Evolutionary conservation across 2,329 filamentous ascomycete species (phyloP).

Genomic region (Sclerotinia glacialis): DNA sequence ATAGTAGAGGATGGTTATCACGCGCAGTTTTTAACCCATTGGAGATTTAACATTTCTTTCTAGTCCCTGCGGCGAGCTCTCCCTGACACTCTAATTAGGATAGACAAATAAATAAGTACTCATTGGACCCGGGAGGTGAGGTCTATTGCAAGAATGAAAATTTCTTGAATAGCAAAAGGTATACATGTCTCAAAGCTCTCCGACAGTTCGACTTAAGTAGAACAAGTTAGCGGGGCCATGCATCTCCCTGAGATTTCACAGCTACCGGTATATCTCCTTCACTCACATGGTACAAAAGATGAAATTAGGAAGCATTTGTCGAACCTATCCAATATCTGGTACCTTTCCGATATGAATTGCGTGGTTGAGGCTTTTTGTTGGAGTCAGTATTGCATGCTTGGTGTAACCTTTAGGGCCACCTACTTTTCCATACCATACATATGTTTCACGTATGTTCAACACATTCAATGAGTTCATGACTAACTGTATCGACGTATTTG

Average conservation of each 20-base stretch:
- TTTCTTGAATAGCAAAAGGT: not conserved
- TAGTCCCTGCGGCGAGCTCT: not conserved
- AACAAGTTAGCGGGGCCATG: no score
- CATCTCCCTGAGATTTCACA: not conserved
- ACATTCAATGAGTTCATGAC: not conserved
- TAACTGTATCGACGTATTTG: not conserved
- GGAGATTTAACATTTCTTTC: not conserved
- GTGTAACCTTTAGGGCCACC: not conserved
- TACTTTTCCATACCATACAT: not conserved
- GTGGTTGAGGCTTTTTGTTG: not conserved
- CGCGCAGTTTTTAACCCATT: not conserved
- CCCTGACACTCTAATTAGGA: not conserved
- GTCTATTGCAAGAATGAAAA: not conserved
- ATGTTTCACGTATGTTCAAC: not conserved
- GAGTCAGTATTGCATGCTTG: not conserved
- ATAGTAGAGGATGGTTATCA: not conserved
- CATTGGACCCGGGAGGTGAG: not conserved
- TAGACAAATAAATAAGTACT: not conserved
- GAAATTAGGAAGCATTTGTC: not conserved
- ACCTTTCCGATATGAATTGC: not conserved
- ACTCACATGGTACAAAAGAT: not conserved
- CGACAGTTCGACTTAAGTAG: not conserved
- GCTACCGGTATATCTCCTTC: not conserved
- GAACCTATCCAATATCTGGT: not conserved
- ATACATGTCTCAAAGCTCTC: not conserved